Evolutionary conservation across 495 filamentous ascomycete genomes (phyloP), one percentile per base, ranked within the genome.

Genomic region (Neurospora sublineolata): DNA sequence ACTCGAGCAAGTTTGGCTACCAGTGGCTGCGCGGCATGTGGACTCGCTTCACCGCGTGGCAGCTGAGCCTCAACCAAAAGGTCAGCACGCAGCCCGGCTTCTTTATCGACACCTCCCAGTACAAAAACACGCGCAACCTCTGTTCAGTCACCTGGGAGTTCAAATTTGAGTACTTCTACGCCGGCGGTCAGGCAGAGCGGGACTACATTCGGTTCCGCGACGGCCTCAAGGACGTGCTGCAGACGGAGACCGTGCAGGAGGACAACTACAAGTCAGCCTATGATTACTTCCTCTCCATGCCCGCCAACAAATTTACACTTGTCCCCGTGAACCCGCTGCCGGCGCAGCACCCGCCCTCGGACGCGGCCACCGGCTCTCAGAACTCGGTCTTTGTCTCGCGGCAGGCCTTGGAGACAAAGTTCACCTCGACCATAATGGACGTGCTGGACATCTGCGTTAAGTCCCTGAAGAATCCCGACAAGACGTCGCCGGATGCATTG

Each of bases 41-140:
- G 68, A 42, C 8, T 37, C 36, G 68, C 14, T 69, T 69, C 68
- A 23, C 68, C n/a, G 68, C 36, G 14, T 69, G 68, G 68, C 38
- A 37, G 30, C 36, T 69, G 68, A 69, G 38, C 37, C 68, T 69
- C 37, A 69, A 69, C 37, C 14, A 38, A n/a, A 69, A 69, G 37
- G 68, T 69, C 68, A 69, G 68, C 68, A 69, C 68, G 68, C 68
- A 69, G 68, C 68, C 68, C 14, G 68, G 68, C n/a, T 69, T 69
- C 68, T 69, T 69, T n/a, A 69, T 69, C n/a, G 7, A 69, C 14
- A 44, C 41, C 41, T 3, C 23, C 68, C 16, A 14, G 20, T 30
- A 69, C 23, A 16, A 42, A 1, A 6, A 16, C 37, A 69, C 37
- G 36, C 14, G 68, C 10, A 16, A 41, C 14, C 68, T 69, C 14